Evolutionary conservation across 2,329 filamentous ascomycete species (phyloP).

Genomic region (Verticillium nubilum): DNA sequence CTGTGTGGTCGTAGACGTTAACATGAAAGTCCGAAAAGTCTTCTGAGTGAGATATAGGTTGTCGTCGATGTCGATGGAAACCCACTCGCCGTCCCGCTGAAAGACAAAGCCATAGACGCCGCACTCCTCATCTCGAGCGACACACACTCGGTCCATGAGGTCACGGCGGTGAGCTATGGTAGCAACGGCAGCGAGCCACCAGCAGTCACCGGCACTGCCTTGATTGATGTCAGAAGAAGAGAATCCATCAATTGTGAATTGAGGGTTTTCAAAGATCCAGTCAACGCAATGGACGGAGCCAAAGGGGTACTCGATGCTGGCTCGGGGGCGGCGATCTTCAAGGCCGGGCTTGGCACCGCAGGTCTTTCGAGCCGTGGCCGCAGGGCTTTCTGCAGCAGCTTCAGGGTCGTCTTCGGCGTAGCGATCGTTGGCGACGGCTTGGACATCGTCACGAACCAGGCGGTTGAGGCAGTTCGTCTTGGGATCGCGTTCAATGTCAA

Average conservation of each 20-base stretch:
- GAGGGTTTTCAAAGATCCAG: constrained; percentile 35
- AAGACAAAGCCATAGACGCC: constrained; percentile 73
- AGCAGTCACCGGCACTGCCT: constrained; percentile 59
- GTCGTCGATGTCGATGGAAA: constrained; percentile 66
- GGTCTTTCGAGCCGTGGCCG: background rate
- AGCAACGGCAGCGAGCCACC: constrained; percentile 65
- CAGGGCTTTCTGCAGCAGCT: background rate
- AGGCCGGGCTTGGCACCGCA: background rate
- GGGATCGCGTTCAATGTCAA: constrained; percentile 34
- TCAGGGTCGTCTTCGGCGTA: background rate
- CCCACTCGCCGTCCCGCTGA: constrained; percentile 66
- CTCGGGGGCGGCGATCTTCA: background rate
- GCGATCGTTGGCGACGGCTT: background rate
- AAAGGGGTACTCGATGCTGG: constrained; percentile 18
- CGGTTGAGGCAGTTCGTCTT: constrained; percentile 30
- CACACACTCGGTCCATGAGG: constrained; percentile 62
- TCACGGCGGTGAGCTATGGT: constrained; percentile 62
- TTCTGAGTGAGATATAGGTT: constrained; percentile 36
- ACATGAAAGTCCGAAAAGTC: constrained; percentile 13
- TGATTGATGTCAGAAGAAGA: constrained; percentile 36
- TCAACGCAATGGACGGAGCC: constrained; percentile 36
- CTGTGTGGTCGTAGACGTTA: constrained; percentile 30
- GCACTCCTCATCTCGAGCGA: constrained; percentile 59
- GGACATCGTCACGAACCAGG: constrained; percentile 13
- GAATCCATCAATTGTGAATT: constrained; percentile 33